Conservation (phyloP, 2,329 filamentous ascomycete genomes). For the Aspergillus piperis region DNA sequence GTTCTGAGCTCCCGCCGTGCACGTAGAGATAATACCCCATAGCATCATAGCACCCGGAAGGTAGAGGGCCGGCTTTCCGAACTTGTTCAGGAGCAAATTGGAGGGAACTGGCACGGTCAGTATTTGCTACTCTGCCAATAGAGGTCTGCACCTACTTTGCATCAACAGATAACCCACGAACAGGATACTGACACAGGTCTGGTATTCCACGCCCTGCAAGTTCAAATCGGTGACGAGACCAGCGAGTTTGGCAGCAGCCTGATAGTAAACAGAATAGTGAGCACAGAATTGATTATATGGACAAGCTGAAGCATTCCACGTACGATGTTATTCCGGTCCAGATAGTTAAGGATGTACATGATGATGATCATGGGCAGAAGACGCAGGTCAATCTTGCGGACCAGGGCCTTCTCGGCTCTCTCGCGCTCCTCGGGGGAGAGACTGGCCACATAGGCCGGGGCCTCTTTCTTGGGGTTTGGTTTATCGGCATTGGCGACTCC, state of each 20-base stretch:
- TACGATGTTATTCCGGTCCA: slow-evolving; percentile 63
- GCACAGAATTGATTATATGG: background rate
- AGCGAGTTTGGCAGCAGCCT: slow-evolving; percentile 43
- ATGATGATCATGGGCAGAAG: slow-evolving; percentile 69
- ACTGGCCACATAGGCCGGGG: slow-evolving; percentile 38
- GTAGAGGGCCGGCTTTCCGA: slow-evolving; percentile 54
- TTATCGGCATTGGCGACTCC: slow-evolving; percentile 27
- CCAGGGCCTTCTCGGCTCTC: slow-evolving; percentile 59
- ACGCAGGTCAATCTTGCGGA: slow-evolving; percentile 70
- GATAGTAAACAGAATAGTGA: background rate
- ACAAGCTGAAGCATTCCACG: slow-evolving; percentile 12
- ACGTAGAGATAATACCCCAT: slow-evolving; percentile 63
- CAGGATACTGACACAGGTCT: slow-evolving; percentile 49
- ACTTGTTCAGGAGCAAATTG: slow-evolving; percentile 54
- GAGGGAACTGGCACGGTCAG: slow-evolving; percentile 42
- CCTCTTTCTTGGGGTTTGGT: slow-evolving; percentile 30
- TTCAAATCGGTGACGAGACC: slow-evolving; percentile 53
- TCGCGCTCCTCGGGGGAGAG: slow-evolving; percentile 56
- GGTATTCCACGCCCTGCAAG: slow-evolving; percentile 45
- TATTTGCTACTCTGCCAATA: background rate
- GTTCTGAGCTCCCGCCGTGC: slow-evolving; percentile 42
- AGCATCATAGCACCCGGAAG: slow-evolving; percentile 57
- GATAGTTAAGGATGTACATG: slow-evolving; percentile 77
- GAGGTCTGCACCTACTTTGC: slow-evolving; percentile 47
- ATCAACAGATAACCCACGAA: slow-evolving; percentile 65